These are phyloP conservation scores for Hyaloperonospora arabidopsidis DNA, from an alignment of 352 stramenopile species.

Conservation along the genomic window DNA sequence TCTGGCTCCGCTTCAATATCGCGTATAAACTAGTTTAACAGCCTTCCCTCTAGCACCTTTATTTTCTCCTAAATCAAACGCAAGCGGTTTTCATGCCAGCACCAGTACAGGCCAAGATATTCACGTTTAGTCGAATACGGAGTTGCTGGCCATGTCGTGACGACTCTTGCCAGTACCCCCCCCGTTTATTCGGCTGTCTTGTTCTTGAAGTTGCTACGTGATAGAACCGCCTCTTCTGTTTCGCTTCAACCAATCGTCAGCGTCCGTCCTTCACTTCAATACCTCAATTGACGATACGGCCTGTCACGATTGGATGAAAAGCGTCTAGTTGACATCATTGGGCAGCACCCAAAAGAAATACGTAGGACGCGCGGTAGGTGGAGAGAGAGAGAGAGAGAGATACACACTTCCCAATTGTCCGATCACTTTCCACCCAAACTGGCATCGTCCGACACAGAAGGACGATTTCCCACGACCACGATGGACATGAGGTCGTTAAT, in stretches of 20 bases:
- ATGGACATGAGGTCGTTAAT: constrained; percentile 81
- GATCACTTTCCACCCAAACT: constrained; percentile 11
- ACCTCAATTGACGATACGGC: constrained; percentile 24
- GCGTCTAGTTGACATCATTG: constrained; percentile 18
- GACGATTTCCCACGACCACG: not conserved
- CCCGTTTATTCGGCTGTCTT: constrained; percentile 26
- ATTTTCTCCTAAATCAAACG: constrained; percentile 22
- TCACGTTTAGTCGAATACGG: not conserved
- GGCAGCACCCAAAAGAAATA: constrained; percentile 15
- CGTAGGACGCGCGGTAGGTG: constrained; percentile 9
- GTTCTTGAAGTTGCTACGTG: constrained; percentile 56
- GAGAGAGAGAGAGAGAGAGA: not conserved
- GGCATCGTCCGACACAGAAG: too few relatives aligned
- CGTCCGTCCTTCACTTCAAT: constrained; percentile 47
- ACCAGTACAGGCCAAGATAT: constrained; percentile 3
- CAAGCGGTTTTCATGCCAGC: constrained; percentile 6
- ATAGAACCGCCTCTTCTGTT: constrained; percentile 25
- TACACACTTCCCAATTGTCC: constrained; percentile 21
- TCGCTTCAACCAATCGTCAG: constrained; percentile 21
- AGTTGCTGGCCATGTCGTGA: not conserved
- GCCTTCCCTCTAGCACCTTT: constrained; percentile 10
- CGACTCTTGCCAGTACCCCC: too few relatives aligned
- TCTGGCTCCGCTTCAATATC: constrained; percentile 40
- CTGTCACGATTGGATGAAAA: constrained; percentile 32
- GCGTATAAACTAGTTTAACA: constrained; percentile 12